phyloP scores from a whole-genome alignment of 345 rosid genomes.

The Erodium maritimum region DNA sequence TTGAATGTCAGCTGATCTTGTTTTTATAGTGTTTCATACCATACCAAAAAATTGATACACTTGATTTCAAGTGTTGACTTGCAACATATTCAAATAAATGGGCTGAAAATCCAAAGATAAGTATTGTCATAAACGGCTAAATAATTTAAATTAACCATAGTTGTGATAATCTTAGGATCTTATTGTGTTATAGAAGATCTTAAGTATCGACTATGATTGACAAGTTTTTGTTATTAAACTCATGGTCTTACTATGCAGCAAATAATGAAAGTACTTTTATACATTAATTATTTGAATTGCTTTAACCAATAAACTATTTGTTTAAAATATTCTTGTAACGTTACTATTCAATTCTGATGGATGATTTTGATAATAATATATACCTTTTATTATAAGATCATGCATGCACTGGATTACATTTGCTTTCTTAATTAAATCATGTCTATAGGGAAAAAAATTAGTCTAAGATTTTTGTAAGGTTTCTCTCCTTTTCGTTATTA shows the following conservation, averaged over 20 bases:
- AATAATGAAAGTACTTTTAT: too few relatives aligned
- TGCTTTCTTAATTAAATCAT: too few relatives aligned
- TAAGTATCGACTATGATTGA: not conserved
- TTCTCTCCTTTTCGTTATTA: too few relatives aligned
- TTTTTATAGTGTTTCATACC: too few relatives aligned
- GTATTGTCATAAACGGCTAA: not conserved
- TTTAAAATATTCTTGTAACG: not conserved
- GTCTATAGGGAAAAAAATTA: too few relatives aligned
- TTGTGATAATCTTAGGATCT: not conserved
- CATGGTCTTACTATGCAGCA: not conserved
- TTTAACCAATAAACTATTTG: not conserved
- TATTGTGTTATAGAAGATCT: not conserved
- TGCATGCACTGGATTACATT: not conserved
- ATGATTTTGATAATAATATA: not conserved
- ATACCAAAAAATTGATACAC: too few relatives aligned
- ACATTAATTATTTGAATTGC: not conserved
- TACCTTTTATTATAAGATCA: not conserved
- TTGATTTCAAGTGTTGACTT: not conserved
- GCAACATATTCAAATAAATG: not conserved
- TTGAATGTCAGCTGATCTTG: too few relatives aligned
- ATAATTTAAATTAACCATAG: not conserved
- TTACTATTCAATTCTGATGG: not conserved
- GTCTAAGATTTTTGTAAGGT: too few relatives aligned
- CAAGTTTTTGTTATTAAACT: not conserved
- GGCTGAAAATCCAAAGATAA: not conserved